A percentile compares a stretch with the other conserved stretches of the same genome.
Evolutionary conservation across 768 basidiomycete species (phyloP).

Genomic region (Leucogyrophana mollusca): DNA sequence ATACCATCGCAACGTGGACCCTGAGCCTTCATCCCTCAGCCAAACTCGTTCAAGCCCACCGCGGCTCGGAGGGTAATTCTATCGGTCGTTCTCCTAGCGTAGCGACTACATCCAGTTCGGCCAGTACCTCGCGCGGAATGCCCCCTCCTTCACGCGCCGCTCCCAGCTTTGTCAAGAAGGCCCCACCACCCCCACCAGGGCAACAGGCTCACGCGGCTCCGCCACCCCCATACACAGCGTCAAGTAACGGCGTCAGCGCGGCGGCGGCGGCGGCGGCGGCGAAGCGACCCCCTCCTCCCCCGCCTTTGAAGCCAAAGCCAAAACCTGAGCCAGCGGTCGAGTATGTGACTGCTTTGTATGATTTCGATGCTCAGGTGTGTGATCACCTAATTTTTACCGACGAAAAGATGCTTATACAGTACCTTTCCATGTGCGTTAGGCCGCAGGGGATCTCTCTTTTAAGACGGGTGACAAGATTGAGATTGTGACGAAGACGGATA

Average conservation of each 20-base stretch:
- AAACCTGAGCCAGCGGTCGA: constrained; percentile 59
- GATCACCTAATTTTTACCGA: background rate
- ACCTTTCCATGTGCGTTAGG: constrained; percentile 42
- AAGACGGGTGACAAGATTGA: constrained; percentile 88
- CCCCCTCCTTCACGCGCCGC: constrained; percentile 20
- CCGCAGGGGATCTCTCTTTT: constrained; percentile 92
- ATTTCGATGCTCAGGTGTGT: constrained; percentile 85
- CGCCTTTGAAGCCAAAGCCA: constrained; percentile 87
- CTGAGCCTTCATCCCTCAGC: constrained; percentile 40
- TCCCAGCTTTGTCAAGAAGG: constrained; percentile 39
- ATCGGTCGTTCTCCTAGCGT: constrained; percentile 27
- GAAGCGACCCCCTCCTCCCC: constrained; percentile 88
- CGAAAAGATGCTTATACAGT: background rate
- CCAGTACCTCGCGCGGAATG: constrained; percentile 23
- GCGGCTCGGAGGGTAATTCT: constrained; percentile 40
- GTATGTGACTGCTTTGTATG: constrained; percentile 92
- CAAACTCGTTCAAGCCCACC: constrained; percentile 62
- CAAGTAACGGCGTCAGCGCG: constrained; percentile 19
- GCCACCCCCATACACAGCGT: constrained; percentile 46
- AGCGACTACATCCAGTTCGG: constrained; percentile 24
- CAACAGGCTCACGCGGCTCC: constrained; percentile 29
- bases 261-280: constrained; percentile 43
- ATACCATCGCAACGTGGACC: background rate
- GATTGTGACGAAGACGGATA: constrained; percentile 78
- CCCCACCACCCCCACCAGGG: constrained; percentile 35